Evolutionary conservation across 345 rosid genomes (phyloP), one percentile per base, ranked within the genome.

Genomic region (Syzygium aromaticum): DNA sequence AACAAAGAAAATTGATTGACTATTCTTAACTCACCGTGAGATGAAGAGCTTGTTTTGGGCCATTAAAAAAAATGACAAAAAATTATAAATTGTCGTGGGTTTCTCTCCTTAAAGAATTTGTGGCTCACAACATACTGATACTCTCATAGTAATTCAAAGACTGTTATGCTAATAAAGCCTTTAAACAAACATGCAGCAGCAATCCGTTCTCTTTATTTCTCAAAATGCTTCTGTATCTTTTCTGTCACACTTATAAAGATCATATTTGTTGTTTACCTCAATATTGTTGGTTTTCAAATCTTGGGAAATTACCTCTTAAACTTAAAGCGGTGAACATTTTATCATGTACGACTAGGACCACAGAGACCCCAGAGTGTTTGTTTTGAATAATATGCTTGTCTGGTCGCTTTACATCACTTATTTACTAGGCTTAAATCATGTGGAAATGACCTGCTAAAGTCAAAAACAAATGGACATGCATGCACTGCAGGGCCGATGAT

Each of bases 401-500:
- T 10, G 63, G n/a, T 56, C 46, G 2, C 80, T 73, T 73, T 9
- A 40, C 14, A 38, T 38, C 80, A 8, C 80, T 73, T 8, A 19
- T 73, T 73, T 73, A 33, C 49, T 8, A 38, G 13, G 49, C 21
- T 73, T 19, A 19, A 73, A 51, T 84, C 52, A n/a, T n/a, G 54
- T 16, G 54, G 57, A 25, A 52, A 51, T 85, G 52, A 43, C 63
- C 77, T 57, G 51, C 30, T 43, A 6, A 63, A 85, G 11, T 30
- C 16, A 30, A 73, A 8, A 52, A 16, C 38, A 33, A 28, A 25
- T 28, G 22, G 40, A n/a, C 22, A 7, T n/a, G n/a, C 4, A 11
- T 67, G 16, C 7, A 21, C 27, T 80, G 28, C 91, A 94, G 95
- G 92, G 4, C 94, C 94, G 2, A 88, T 93, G 95, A 86, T 87